Evolutionary conservation across 768 basidiomycete genomes (phyloP).

Genomic region (Hysterangium stoloniferum): DNA sequence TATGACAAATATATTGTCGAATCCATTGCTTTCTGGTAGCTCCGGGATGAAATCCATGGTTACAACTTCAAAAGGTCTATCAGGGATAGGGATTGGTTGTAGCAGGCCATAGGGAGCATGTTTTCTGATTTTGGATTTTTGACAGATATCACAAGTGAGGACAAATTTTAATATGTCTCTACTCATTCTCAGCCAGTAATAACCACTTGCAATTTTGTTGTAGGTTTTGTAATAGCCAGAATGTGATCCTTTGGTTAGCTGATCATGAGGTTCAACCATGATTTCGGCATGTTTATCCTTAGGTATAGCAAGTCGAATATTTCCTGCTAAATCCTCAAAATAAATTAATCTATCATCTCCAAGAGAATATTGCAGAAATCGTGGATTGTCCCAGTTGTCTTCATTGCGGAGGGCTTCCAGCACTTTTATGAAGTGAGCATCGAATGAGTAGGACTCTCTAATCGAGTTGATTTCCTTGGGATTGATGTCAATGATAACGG

Average conservation of each 20-base stretch:
- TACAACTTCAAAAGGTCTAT: slow-evolving; percentile 18
- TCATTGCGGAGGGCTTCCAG: neutral
- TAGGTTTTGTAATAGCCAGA: slow-evolving; percentile 16
- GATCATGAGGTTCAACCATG: slow-evolving; percentile 13
- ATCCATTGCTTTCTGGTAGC: slow-evolving; percentile 17
- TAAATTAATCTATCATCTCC: slow-evolving; percentile 6
- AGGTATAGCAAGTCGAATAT: slow-evolving; percentile 13
- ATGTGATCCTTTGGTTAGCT: slow-evolving; percentile 15
- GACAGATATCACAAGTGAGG: slow-evolving; percentile 20
- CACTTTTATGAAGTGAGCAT: neutral
- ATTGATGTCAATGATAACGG: neutral
- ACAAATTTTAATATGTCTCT: slow-evolving; percentile 24
- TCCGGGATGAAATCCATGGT: slow-evolving; percentile 20
- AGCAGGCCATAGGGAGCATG: slow-evolving; percentile 7
- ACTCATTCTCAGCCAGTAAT: slow-evolving; percentile 20
- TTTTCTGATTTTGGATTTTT: slow-evolving; percentile 6
- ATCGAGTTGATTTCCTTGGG: neutral
- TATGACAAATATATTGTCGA: slow-evolving; percentile 18
- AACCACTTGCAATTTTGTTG: slow-evolving; percentile 15
- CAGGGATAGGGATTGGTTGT: slow-evolving; percentile 9
- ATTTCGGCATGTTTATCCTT: slow-evolving; percentile 1
- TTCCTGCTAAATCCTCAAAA: slow-evolving; percentile 4
- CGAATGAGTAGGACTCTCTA: neutral
- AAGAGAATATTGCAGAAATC: slow-evolving; percentile 12
- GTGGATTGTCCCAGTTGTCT: slow-evolving; percentile 6